Evolutionary conservation across 345 rosid species (phyloP).

Genomic region (Euphorbia lathyris): DNA sequence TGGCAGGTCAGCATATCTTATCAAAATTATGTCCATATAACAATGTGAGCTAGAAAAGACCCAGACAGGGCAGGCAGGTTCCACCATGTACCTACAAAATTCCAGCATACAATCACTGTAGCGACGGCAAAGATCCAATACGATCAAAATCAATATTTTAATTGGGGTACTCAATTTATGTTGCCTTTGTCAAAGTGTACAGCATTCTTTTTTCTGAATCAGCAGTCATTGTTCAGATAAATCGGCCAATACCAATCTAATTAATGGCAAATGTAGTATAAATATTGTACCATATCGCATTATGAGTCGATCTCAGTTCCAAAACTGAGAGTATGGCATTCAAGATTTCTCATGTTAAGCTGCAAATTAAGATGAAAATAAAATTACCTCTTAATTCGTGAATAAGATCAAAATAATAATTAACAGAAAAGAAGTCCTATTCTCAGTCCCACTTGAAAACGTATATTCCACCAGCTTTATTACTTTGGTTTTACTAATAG

Average conservation of each 20-base stretch:
- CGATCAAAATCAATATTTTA: not conserved
- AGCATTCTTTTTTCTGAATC: not conserved
- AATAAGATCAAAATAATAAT: not conserved
- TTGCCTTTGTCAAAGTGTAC: not conserved
- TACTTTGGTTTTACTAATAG: not conserved
- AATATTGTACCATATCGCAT: conserved; percentile 17
- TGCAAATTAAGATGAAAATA: conserved; percentile 23
- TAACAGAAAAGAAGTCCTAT: not conserved
- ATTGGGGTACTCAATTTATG: not conserved
- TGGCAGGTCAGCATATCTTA: not conserved
- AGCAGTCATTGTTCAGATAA: not conserved
- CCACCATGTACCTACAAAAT: not conserved
- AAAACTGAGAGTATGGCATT: conserved; percentile 75
- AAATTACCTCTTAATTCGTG: not conserved
- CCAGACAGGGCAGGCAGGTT: not conserved
- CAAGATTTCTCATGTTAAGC: conserved; percentile 78
- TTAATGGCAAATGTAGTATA: not conserved
- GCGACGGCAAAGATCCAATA: not conserved
- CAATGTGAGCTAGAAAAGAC: not conserved
- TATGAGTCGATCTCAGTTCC: conserved; percentile 42
- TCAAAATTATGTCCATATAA: not conserved
- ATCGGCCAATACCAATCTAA: not conserved
- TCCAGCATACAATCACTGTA: not conserved
- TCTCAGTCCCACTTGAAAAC: not conserved
- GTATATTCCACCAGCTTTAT: not conserved